These are phyloP conservation scores for Echeveria elegans DNA, from an alignment of 164 flowering plant genomes.

Conservation along the genomic window DNA sequence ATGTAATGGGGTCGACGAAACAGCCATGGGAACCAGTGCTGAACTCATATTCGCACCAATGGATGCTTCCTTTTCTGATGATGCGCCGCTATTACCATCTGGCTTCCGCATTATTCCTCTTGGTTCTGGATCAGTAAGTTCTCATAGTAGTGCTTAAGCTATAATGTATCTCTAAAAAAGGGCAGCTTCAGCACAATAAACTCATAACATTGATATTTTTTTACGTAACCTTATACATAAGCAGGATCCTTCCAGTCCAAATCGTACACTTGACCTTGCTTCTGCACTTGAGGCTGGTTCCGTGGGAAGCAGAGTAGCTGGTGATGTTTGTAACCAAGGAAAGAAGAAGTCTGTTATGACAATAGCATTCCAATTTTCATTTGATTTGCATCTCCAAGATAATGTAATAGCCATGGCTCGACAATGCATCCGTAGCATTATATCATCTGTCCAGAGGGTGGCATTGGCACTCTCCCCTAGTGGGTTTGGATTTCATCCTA, in stretches of 20 bases:
- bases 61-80: slow-evolving; percentile 57
- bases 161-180: neutral
- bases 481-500: slow-evolving; percentile 22
- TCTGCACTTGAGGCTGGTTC: slow-evolving; percentile 32
- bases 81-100: slow-evolving; percentile 53
- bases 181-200: neutral
- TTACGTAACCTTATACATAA: neutral
- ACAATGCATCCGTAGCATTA: slow-evolving; percentile 51
- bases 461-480: slow-evolving; percentile 61
- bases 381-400: slow-evolving; percentile 51
- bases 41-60: slow-evolving; percentile 62
- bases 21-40: slow-evolving; percentile 46
- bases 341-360: slow-evolving; percentile 46
- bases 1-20: slow-evolving; percentile 56
- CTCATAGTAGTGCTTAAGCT: neutral
- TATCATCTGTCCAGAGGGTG: slow-evolving; percentile 61
- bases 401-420: slow-evolving; percentile 56
- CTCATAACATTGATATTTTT: neutral
- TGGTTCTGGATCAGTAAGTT: slow-evolving; percentile 28
- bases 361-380: slow-evolving; percentile 62
- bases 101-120: slow-evolving; percentile 58
- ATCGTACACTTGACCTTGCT: slow-evolving; percentile 43
- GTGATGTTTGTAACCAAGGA: slow-evolving; percentile 13
- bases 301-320: slow-evolving; percentile 18
- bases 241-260: slow-evolving; percentile 31